Evolutionary conservation across 345 rosid genomes (phyloP), one percentile per base, ranked within the genome.

Genomic region (Syzygium aromaticum): DNA sequence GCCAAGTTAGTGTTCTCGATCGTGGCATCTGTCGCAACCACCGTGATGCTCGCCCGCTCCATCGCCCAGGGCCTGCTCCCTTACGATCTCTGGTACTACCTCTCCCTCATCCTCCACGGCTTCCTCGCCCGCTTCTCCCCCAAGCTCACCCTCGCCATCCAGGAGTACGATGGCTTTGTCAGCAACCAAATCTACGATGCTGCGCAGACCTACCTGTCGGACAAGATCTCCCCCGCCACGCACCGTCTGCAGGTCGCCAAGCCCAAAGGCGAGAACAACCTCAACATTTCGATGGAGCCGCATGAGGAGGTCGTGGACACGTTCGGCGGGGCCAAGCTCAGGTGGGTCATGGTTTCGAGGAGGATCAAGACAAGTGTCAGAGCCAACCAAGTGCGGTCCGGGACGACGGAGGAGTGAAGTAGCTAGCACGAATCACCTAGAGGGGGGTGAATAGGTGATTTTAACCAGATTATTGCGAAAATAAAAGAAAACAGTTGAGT

Each of bases 231-330:
- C 54, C 90, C 90, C 84, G 52, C 88, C 61, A 90, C 90, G 6
- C 89, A 84, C 33, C 89, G 91, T 46, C 84, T 91, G 54, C 84
- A 28, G 23, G 89, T 91, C 27, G 89, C 91, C 87, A 96, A 94
- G 88, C 89, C 89, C 28, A 93, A 94, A 53, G 94, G 94, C 85
- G 96, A 95, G 84, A 88, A 92, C 28, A 89, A 93, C 52, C 84
- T 93, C 52, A 86, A 87, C 5, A 88, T 93, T 67, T 85, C 94
- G 86, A 89, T 94, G 86, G 97, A 93, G 52, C 89, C 92, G 27
- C 87, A 90, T 16, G 96, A 95, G 87, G 94, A 91, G 83, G 90
- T 93, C 8, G n/a, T 86, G 3, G 98, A 96, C 78, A 54, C 61
- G 23, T 96, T 90, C 86, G 87, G 90, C 63, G 96, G 95, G 3